These are phyloP conservation scores for Metschnikowia sp. DNA, from an alignment of 805 yeast genomes.

Conservation along the genomic window DNA sequence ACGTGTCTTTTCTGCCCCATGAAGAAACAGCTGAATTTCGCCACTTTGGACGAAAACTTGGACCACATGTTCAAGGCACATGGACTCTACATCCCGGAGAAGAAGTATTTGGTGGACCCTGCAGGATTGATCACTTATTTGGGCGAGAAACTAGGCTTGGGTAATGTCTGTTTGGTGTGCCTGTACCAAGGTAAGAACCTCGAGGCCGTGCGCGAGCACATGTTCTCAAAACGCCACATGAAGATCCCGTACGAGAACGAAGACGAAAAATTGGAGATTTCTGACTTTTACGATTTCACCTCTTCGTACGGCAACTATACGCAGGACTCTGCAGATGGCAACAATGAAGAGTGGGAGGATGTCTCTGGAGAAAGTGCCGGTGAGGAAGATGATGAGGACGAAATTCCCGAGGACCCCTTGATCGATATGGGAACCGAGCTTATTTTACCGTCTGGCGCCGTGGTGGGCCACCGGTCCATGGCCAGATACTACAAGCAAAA, in stretches of 20 bases:
- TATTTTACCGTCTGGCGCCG: constrained; percentile 39
- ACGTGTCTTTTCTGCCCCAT: constrained; percentile 51
- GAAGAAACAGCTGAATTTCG: constrained; percentile 31
- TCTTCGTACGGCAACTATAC: constrained; percentile 47
- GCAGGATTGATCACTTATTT: constrained; percentile 72
- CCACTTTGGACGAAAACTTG: constrained; percentile 42
- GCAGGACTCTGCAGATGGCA: constrained; percentile 2
- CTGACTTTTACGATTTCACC: constrained; percentile 81
- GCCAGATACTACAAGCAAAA: constrained; percentile 44
- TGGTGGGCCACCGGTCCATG: constrained; percentile 42
- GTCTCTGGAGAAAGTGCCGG: constrained; percentile 24
- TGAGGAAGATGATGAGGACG: constrained; percentile 20
- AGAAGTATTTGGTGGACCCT: constrained; percentile 60
- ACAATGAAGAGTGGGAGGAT: constrained; percentile 39
- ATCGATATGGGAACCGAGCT: constrained; percentile 37
- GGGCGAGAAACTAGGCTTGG: constrained; percentile 75
- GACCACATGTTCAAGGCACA: constrained; percentile 76
- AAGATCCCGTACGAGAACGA: constrained; percentile 82
- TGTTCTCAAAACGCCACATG: constrained; percentile 82
- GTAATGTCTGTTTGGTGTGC: constrained; percentile 81
- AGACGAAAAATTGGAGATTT: constrained; percentile 70
- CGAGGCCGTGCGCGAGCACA: constrained; percentile 87
- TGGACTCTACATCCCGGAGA: constrained; percentile 88
- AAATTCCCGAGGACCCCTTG: constrained; percentile 33
- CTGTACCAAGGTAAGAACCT: constrained; percentile 77